A percentile compares a stretch with the other conserved stretches of the same genome.
These are phyloP conservation scores for Fusarium newnesense DNA, from an alignment of 2,329 filamentous ascomycete species.

Conservation along the genomic window DNA sequence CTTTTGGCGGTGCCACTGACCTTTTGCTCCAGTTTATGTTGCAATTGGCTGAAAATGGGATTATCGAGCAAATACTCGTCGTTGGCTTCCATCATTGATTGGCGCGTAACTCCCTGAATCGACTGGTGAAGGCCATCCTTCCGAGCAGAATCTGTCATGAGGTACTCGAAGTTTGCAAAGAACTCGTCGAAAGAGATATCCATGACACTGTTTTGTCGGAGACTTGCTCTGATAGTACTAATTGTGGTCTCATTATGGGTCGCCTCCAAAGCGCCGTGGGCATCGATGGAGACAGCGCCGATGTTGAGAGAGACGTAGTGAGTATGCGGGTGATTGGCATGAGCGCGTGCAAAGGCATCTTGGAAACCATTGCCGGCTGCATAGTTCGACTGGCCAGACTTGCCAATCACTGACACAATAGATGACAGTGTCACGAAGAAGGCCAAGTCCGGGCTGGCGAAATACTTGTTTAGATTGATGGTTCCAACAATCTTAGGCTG, in stretches of 20 bases:
- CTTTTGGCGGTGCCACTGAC: not conserved
- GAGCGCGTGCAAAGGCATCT: not conserved
- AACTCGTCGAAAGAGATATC: slow-evolving; percentile 6
- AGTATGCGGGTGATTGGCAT: not conserved
- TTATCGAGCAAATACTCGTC: slow-evolving; percentile 1
- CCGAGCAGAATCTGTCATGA: not conserved
- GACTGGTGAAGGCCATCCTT: not conserved
- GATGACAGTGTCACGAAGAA: slow-evolving; percentile 7
- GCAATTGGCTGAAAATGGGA: not conserved
- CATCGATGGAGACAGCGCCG: slow-evolving; percentile 1
- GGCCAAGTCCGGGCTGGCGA: not conserved
- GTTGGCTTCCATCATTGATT: slow-evolving; percentile 6
- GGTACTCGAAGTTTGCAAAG: slow-evolving; percentile 2
- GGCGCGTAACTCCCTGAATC: not conserved
- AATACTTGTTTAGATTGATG: slow-evolving; percentile 3
- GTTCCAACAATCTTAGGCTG: slow-evolving; percentile 4
- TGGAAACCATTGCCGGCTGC: slow-evolving; percentile 8
- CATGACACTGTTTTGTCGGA: slow-evolving; percentile 3
- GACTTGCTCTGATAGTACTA: slow-evolving; percentile 1
- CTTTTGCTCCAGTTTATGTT: not conserved
- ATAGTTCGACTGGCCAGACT: slow-evolving; percentile 11
- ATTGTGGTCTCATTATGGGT: not conserved
- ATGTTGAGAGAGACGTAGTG: slow-evolving; percentile 4
- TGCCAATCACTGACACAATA: slow-evolving; percentile 7
- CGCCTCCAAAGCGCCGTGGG: slow-evolving; percentile 1